phyloP scores from a whole-genome alignment of 2,329 filamentous ascomycete genomes.

The Diaporthe ilicicola region DNA sequence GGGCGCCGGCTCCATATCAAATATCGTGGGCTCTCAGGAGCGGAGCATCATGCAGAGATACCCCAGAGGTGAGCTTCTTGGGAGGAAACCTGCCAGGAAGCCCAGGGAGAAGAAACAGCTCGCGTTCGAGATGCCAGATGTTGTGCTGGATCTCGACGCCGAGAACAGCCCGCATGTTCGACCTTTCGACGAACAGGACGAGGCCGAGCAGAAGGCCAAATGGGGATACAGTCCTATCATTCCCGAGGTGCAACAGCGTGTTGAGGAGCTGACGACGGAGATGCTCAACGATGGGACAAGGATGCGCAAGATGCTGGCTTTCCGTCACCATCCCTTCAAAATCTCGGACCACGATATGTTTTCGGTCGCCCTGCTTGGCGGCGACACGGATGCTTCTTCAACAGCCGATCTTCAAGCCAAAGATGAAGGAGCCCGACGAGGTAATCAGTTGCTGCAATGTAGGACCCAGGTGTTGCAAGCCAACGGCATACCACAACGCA shows the following conservation, averaged over 20 bases:
- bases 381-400: background rate
- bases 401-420: background rate
- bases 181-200: conserved; percentile 47
- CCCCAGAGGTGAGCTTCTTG: background rate
- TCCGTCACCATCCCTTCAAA: background rate
- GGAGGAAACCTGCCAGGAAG: background rate
- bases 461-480: conserved; percentile 26
- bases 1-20: background rate
- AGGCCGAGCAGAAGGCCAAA: conserved; percentile 41
- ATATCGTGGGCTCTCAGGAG: background rate
- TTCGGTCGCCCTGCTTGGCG: conserved; percentile 25
- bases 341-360: conserved; percentile 25
- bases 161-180: conserved; percentile 54
- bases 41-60: background rate
- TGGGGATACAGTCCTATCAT: conserved; percentile 40
- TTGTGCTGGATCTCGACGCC: conserved; percentile 63
- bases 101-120: background rate
- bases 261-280: conserved; percentile 43
- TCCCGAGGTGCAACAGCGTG: conserved; percentile 37
- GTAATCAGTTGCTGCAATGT: background rate
- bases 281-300: conserved; percentile 17
- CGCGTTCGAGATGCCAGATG: conserved; percentile 49
- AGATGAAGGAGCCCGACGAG: background rate
- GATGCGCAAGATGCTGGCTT: conserved; percentile 21
- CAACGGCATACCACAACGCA: conserved; percentile 41